Evolutionary conservation across 108 stramenopile genomes (phyloP).

Genomic region (Conticribra weissflogii): DNA sequence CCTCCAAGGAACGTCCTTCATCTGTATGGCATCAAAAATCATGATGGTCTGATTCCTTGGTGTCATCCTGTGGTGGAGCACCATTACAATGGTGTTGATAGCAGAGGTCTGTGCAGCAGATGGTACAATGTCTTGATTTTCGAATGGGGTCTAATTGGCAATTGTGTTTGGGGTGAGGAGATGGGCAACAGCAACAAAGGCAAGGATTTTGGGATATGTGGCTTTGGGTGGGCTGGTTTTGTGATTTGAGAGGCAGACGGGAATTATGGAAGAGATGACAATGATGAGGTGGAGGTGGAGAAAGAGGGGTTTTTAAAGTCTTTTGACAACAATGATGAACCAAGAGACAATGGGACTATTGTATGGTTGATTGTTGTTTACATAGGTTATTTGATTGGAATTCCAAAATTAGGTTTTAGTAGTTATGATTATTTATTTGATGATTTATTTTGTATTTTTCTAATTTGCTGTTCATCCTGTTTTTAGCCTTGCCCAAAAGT

Average conservation of each 20-base stretch:
- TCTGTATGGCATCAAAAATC: slow-evolving; percentile 47
- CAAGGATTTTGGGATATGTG: slow-evolving; percentile 58
- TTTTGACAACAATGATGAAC: too few species aligned
- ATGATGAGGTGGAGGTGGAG: slow-evolving; percentile 1
- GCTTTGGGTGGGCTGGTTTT: slow-evolving; percentile 70
- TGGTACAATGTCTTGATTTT: slow-evolving; percentile 13
- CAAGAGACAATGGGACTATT: too few species aligned
- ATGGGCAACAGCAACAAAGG: slow-evolving; percentile 77
- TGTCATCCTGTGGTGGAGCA: slow-evolving; percentile 60
- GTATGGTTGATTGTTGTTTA: too few species aligned
- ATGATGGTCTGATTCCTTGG: slow-evolving; percentile 56
- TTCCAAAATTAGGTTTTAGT: too few species aligned
- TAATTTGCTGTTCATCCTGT: too few species aligned
- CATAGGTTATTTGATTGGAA: too few species aligned
- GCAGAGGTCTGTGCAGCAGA: slow-evolving; percentile 18
- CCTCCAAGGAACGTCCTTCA: slow-evolving; percentile 60
- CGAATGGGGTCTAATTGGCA: slow-evolving; percentile 40
- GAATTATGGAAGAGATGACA: slow-evolving; percentile 47
- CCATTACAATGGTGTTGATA: slow-evolving; percentile 55
- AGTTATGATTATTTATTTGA: too few species aligned
- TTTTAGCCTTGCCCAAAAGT: too few species aligned
- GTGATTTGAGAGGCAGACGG: slow-evolving; percentile 78
- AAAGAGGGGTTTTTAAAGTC: too few species aligned
- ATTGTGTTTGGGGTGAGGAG: slow-evolving; percentile 66
- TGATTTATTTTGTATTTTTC: too few species aligned